These are phyloP conservation scores for Chaetomium sp. DNA, from an alignment of 2,329 filamentous ascomycete species.

Conservation along the genomic window DNA sequence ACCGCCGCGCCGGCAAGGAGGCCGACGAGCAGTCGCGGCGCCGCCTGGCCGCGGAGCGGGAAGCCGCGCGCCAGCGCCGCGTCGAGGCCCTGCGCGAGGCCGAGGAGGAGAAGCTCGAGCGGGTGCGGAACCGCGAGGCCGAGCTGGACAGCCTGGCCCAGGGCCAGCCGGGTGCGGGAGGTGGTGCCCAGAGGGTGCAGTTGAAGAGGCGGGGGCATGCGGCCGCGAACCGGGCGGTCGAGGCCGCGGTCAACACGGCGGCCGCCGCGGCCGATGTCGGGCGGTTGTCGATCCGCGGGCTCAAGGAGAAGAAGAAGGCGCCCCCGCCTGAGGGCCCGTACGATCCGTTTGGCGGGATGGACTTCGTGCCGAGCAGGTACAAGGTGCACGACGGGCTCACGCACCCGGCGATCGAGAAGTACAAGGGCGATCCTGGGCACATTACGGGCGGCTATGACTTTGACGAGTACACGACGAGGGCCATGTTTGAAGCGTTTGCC, in stretches of 20 bases:
- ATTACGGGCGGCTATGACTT: slow-evolving; percentile 82
- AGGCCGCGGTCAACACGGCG: slow-evolving; percentile 37
- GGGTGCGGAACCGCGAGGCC: slow-evolving; percentile 65
- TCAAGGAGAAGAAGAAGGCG: slow-evolving; percentile 64
- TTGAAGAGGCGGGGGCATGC: slow-evolving; percentile 72
- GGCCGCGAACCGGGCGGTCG: slow-evolving; percentile 39
- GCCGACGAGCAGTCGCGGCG: slow-evolving; percentile 56
- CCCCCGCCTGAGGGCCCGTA: slow-evolving; percentile 66
- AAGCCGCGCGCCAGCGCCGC: slow-evolving; percentile 65
- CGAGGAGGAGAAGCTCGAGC: slow-evolving; percentile 67
- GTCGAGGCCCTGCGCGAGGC: slow-evolving; percentile 67
- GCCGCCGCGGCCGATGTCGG: slow-evolving; percentile 34
- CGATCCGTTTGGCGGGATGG: slow-evolving; percentile 81
- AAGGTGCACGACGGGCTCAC: slow-evolving; percentile 69
- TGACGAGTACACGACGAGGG: slow-evolving; percentile 76
- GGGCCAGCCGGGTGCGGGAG: slow-evolving; percentile 58
- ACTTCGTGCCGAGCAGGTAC: slow-evolving; percentile 70
- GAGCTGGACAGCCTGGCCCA: slow-evolving; percentile 70
- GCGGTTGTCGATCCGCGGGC: slow-evolving; percentile 71
- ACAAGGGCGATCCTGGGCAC: slow-evolving; percentile 68
- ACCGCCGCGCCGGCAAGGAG: slow-evolving; percentile 55
- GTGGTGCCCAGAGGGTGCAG: slow-evolving; percentile 56
- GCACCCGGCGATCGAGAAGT: slow-evolving; percentile 53
- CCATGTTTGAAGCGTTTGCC: slow-evolving; percentile 85
- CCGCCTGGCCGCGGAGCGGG: slow-evolving; percentile 65